These are phyloP conservation scores for bread wheat (Triticum aestivum) DNA, from an alignment of 176 grass and related monocot species.

Conservation along the genomic window DNA sequence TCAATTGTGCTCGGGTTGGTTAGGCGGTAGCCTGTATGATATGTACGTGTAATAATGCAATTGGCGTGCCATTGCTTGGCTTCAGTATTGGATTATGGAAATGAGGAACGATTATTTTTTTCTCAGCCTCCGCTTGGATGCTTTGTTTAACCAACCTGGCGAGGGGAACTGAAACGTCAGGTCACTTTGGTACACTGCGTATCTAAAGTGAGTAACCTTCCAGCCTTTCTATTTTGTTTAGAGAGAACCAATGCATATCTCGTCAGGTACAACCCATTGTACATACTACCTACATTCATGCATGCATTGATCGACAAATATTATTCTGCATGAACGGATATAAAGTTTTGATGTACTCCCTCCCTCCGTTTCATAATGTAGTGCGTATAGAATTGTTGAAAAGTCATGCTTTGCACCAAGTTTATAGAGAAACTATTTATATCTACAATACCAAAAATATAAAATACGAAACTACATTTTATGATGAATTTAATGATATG, in stretches of 20 bases:
- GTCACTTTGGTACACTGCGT: neutral
- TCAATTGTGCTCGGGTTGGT: neutral
- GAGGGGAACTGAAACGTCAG: neutral
- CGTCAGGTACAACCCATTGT: too few species aligned
- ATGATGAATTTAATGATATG: too few species aligned
- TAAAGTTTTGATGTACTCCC: too few species aligned
- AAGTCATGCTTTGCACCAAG: too few species aligned
- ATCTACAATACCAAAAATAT: too few species aligned
- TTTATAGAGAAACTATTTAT: too few species aligned
- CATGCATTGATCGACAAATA: too few species aligned
- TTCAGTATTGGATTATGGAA: constrained; percentile 6
- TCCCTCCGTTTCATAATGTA: too few species aligned
- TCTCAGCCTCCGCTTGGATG: neutral
- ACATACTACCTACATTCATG: too few species aligned
- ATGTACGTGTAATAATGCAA: constrained; percentile 15
- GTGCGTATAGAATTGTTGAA: too few species aligned
- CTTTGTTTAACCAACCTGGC: neutral
- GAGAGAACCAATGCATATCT: neutral
- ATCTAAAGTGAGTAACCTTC: neutral
- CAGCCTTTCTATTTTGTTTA: neutral
- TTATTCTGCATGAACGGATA: too few species aligned
- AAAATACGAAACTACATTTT: too few species aligned
- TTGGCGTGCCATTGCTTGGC: constrained; percentile 2
- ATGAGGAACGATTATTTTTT: neutral
- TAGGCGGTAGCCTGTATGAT: constrained; percentile 16